Evolutionary conservation across 2,329 filamentous ascomycete species (phyloP), one percentile per base, ranked within the genome.

Genomic region (Apiospora arundinis): DNA sequence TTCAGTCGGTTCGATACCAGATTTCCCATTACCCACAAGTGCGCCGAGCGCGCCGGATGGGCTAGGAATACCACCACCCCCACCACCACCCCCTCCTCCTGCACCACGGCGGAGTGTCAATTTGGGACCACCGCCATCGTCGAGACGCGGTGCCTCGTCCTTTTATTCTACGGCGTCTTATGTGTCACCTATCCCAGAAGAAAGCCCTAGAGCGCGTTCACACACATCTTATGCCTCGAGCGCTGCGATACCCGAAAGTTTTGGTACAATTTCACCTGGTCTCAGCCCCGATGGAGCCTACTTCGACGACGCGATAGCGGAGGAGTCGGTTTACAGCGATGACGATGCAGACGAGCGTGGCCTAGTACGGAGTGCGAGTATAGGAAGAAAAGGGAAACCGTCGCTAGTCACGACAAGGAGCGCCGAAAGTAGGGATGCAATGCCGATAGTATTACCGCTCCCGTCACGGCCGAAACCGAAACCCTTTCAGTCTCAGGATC

Each of bases 131-230:
- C 90, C 90, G 0, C 90, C 90, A 2, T 89, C 87, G 16, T 85
- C 89, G 4, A 85, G 90, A 75, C 83, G 90, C 74, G 90, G 89
- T 1, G 86, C 85, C 40, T 91, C 90, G 0, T 90, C 90, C 0
- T 91, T 91, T 72, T 91, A 92, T 76, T 92, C 91, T 2, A 88
- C 86, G 74, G 82, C 85, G 16, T 92, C 92, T 0, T 92, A 87
- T 72, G 92, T 95, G 37, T 92, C 92, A 0, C 92, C 93, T 0
- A 95, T 95, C 69, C 91, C 91, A 0, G 93, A 95, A 79, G 92
- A 95, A 78, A 89, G 87, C 73, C 86, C 88, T 0, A 84, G 86
- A 32, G 83, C 86, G 4, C 83, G 85, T 70, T 90, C 90, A 0
- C 88, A 90, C 77, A 85, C 85, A 40, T 94, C 92, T 0, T 92